A percentile compares a stretch with the other conserved stretches of the same genome.
phyloP scores from a whole-genome alignment of 208 protist genomes.

The Trypanosoma conorhini region DNA sequence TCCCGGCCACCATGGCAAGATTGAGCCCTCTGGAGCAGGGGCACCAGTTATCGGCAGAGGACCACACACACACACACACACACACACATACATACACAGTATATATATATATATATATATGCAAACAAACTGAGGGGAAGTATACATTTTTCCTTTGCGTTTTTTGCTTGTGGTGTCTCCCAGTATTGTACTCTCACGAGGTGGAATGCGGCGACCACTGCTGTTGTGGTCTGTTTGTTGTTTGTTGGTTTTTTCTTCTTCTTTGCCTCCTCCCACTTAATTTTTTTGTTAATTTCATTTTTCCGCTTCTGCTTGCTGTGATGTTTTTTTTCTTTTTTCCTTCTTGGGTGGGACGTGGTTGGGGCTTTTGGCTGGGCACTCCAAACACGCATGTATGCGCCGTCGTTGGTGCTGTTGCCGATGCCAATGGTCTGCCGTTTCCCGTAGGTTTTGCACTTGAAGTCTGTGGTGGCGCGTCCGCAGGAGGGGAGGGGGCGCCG shows the following conservation, averaged over 20 bases:
- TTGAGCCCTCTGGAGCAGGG: not conserved
- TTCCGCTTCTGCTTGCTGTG: not conserved
- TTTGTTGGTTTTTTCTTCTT: not conserved
- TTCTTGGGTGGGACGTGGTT: not conserved
- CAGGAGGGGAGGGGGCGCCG: not conserved
- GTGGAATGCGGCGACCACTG: not conserved
- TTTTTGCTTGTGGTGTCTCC: not conserved
- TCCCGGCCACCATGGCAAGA: slow-evolving; percentile 6
- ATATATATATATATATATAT: no score
- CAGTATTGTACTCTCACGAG: not conserved
- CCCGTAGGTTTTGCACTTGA: not conserved
- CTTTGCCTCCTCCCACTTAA: not conserved
- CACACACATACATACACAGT: no score
- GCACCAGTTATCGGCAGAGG: not conserved
- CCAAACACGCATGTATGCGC: not conserved
- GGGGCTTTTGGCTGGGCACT: not conserved
- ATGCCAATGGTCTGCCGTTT: not conserved
- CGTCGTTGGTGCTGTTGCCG: not conserved
- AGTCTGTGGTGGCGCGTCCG: not conserved
- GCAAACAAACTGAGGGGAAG: not conserved
- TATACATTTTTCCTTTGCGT: not conserved
- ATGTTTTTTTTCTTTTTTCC: slow-evolving; percentile 1
- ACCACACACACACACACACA: not conserved
- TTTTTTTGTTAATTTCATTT: slow-evolving; percentile 21
- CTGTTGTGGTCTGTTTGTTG: slow-evolving; percentile 1